Conservation (phyloP, 2,329 filamentous ascomycete genomes). For the Delphinella strobiligena region DNA sequence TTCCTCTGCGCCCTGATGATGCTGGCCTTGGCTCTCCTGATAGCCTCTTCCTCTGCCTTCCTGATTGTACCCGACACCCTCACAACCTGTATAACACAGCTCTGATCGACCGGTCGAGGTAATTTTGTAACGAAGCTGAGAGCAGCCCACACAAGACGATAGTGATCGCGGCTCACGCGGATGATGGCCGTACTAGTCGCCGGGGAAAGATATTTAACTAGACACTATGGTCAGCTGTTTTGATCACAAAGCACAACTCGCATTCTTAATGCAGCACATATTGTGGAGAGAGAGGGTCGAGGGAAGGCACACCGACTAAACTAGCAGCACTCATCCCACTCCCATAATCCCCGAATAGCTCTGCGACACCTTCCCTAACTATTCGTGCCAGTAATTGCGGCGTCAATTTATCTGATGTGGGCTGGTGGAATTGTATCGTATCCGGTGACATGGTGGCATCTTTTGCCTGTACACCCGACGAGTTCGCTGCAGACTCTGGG, state of each 20-base stretch:
- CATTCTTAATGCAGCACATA: background rate
- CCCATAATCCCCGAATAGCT: conserved; percentile 82
- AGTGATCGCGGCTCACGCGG: conserved; percentile 68
- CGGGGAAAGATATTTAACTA: conserved; percentile 87
- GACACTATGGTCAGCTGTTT: background rate
- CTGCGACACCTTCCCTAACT: conserved; percentile 57
- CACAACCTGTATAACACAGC: conserved; percentile 73
- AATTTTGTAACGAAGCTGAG: conserved; percentile 67
- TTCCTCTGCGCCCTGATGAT: conserved; percentile 52
- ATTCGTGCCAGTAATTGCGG: conserved; percentile 52
- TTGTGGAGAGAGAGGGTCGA: background rate
- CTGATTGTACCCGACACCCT: conserved; percentile 86
- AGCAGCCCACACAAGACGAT: conserved; percentile 80
- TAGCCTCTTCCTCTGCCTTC: conserved; percentile 82
- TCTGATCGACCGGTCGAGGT: conserved; percentile 44
- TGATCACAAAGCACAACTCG: background rate
- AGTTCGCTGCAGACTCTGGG: conserved; percentile 38
- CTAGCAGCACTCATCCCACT: conserved; percentile 59
- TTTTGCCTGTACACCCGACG: conserved; percentile 2
- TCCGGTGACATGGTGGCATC: conserved; percentile 36
- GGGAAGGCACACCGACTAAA: conserved; percentile 54
- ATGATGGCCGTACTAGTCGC: conserved; percentile 94
- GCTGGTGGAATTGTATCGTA: conserved; percentile 63
- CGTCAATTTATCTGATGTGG: conserved; percentile 61
- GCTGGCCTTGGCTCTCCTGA: conserved; percentile 60